phyloP scores from a whole-genome alignment of 495 filamentous ascomycete species.

The Rostrohypoxylon terebratum region DNA sequence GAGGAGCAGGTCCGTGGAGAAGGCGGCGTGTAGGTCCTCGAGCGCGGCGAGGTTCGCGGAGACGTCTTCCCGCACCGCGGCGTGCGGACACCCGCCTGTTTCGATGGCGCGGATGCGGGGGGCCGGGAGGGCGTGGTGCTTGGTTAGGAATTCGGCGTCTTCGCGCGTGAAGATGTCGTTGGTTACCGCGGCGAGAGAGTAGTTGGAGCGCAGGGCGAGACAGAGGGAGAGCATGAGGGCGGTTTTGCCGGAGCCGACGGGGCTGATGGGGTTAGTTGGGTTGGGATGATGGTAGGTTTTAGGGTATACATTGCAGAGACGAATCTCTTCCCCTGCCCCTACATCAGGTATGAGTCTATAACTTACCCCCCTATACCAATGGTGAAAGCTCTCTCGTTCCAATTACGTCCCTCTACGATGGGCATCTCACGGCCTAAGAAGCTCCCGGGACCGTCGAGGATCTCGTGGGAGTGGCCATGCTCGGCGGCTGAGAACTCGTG shows the following conservation, averaged over 20 bases:
- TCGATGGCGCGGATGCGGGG: constrained; percentile 93
- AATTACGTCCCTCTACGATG: constrained; percentile 86
- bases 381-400: constrained; percentile 92
- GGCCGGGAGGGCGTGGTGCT: constrained; percentile 83
- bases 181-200: constrained; percentile 93
- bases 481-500: constrained; percentile 75
- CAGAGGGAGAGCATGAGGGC: constrained; percentile 94
- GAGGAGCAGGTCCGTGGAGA: constrained; percentile 81
- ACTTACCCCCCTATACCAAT: constrained; percentile 94
- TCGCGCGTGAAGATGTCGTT: constrained; percentile 99
- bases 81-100: constrained; percentile 97
- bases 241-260: constrained; percentile 97
- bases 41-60: constrained; percentile 90
- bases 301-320: no score
- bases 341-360: background rate
- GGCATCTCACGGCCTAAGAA: constrained; percentile 94
- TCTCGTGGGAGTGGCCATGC: constrained; percentile 95
- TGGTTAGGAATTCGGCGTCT: constrained; percentile 96
- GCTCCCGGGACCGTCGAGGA: constrained; percentile 92
- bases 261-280: constrained; percentile 64
- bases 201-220: constrained; percentile 76
- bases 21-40: constrained; percentile 82
- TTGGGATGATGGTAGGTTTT: constrained; percentile 28
- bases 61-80: constrained; percentile 98
- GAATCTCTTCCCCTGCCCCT: no score